Base-by-base conservation (phyloP, 768 basidiomycete species). In the Ramaria rubella region DNA sequence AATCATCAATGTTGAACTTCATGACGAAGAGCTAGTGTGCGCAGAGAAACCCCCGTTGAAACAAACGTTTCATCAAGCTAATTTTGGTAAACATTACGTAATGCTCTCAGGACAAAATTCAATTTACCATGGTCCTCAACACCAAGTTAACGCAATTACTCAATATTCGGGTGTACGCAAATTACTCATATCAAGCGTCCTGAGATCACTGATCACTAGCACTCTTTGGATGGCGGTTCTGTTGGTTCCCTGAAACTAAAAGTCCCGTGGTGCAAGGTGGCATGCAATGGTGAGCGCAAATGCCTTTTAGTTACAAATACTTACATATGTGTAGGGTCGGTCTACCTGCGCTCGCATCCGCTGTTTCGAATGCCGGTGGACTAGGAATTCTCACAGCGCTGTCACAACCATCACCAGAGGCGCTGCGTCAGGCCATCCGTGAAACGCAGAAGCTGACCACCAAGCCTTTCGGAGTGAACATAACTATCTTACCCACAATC, bases 381-480 rank as follows among this genome's bases (percentile, higher is more conserved):
- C 76, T 92, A 81, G 91, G 91, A 1, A 78, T 95, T 51, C 70
- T 95, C 52, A 94, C 92, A 2, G 93, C 91, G 1, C 76, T 96
- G 24, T 91, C 93, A 5, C 90, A 95, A 65, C 91, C 93, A 1
- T 81, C 72, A 29, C 93, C 94, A 0, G 88, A 86, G 0, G 87
- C 88, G 2, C 78, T 95, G 38, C 82, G 91, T 23, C 64, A 72
- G 14, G 91, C 88, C 21, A 94, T 97, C 61, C 78, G 80, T 23
- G 85, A 94, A 67, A 91, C 90, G 5, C 76, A 79, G 42, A 76
- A 74, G 45, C 70, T 85, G 24, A 90, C 88, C 1, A 74, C 74
- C 46, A 86, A 87, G 65, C 85, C 83, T 3, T 90, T 95, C 66
- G 90, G 88, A 14, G 88, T 91, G 50, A 91, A 93, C 64, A 80